Evolutionary conservation across 2,329 filamentous ascomycete genomes (phyloP), one percentile per base, ranked within the genome.

Genomic region (Fusarium brachygibbosum): DNA sequence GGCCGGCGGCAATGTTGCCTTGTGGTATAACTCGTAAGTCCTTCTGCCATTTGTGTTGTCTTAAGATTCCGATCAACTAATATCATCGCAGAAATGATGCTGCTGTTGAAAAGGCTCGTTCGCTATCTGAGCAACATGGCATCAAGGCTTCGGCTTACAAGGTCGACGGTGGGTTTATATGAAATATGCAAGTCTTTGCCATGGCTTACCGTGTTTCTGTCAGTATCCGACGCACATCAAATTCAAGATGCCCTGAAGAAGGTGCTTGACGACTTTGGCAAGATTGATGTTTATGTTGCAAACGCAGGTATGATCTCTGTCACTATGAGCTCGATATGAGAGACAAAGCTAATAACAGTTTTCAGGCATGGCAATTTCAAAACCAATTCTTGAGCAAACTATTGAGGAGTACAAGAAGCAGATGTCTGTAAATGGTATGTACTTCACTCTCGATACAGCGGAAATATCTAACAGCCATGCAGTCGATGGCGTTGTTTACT

Each of bases 361-460:
- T 8, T 12, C 5, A 68, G 64, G 64, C 32, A 68, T 68, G 63
- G 64, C 63, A 6, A 86, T 85, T 31, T 85, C 83, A 0, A 87
- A 88, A 70, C 82, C 85, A 0, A 83, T 89, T 16, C 75, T 87
- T 2, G 86, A 89, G 50, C 82, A 84, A 66, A 83, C 81, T 0
- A 70, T 87, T 0, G 81, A 85, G 4, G 84, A 87, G 66, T 88
- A 86, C 68, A 76, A 70, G 38, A 74, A 76, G 59, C 83, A 86
- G 61, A 84, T 87, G 78, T 81, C 83, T 7, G 85, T 88, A 2
- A 88, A 88, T 54, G 82, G 84, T 85, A 72, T 53, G 80, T 21
- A 19, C 5, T 7, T 17, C 9, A 5, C 9, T 11, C 9, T 7
- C 3, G 16, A 10, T 16, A 25, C 2, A 28, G 7, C 9, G 5